These are phyloP conservation scores for Bruguiera gymnorhiza DNA, from an alignment of 345 rosid species.

Conservation along the genomic window DNA sequence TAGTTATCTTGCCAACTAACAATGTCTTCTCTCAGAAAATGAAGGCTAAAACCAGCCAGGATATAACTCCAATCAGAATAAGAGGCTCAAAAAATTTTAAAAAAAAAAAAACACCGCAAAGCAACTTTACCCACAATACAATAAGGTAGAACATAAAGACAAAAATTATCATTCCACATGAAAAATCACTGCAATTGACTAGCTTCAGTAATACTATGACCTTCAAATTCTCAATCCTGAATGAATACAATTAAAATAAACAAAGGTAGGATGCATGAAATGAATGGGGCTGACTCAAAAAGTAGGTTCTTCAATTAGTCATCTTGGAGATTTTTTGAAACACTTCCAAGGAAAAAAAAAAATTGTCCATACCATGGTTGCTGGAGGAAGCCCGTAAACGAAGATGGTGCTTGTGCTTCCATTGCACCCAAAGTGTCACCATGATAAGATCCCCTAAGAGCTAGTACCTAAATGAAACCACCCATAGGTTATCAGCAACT, in stretches of 20 bases:
- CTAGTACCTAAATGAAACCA: conserved; percentile 55
- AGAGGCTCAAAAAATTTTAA: neutral
- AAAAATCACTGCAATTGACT: neutral
- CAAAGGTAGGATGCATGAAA: neutral
- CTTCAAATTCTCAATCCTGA: neutral
- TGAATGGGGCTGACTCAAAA: neutral
- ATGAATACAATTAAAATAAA: neutral
- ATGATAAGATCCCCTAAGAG: conserved; percentile 91
- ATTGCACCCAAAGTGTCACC: conserved; percentile 98
- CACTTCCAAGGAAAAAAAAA: neutral
- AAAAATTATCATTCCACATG: neutral
- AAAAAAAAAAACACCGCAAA: neutral
- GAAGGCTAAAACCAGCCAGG: neutral
- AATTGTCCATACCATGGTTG: conserved; percentile 71
- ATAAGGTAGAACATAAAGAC: neutral
- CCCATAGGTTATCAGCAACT: neutral
- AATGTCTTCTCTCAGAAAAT: neutral
- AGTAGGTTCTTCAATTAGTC: neutral
- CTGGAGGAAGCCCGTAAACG: conserved; percentile 86
- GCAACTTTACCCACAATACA: neutral
- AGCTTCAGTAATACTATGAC: neutral
- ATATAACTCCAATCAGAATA: neutral
- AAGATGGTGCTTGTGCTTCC: conserved; percentile 98
- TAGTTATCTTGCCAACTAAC: neutral
- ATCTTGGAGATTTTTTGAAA: neutral